phyloP scores from a whole-genome alignment of 2,329 filamentous ascomycete genomes.

The Fusarium vanettenii region DNA sequence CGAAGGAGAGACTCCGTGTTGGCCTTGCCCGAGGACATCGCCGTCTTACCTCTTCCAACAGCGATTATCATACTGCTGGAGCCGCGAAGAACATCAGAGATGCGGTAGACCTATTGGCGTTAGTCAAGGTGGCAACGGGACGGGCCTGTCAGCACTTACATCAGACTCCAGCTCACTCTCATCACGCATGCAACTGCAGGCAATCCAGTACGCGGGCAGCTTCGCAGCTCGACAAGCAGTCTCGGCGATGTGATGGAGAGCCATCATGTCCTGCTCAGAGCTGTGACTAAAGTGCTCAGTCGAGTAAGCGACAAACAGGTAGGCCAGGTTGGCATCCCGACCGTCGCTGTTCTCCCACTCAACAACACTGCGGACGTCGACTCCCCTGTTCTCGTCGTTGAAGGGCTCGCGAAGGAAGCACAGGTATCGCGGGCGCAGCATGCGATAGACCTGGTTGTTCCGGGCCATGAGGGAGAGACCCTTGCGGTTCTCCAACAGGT shows the following conservation, averaged over 20 bases:
- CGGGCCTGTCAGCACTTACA: slow-evolving; percentile 13
- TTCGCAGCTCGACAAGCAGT: slow-evolving; percentile 41
- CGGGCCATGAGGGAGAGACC: slow-evolving; percentile 34
- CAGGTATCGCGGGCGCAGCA: slow-evolving; percentile 39
- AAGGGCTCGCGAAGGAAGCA: slow-evolving; percentile 41
- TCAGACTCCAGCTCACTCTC: slow-evolving; percentile 39
- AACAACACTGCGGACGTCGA: slow-evolving; percentile 37
- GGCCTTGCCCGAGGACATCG: slow-evolving; percentile 18
- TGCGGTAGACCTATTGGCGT: slow-evolving; percentile 37
- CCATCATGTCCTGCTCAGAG: slow-evolving; percentile 38
- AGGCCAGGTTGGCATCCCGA: slow-evolving; percentile 30
- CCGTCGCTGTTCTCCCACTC: slow-evolving; percentile 40
- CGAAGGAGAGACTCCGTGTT: slow-evolving; percentile 39
- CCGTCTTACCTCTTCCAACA: slow-evolving; percentile 33
- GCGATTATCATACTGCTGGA: slow-evolving; percentile 41
- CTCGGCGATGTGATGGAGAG: slow-evolving; percentile 43
- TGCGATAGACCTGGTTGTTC: slow-evolving; percentile 39
- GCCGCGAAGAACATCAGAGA: slow-evolving; percentile 43
- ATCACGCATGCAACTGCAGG: slow-evolving; percentile 43
- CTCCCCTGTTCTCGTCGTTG: slow-evolving; percentile 37
- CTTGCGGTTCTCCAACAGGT: slow-evolving; percentile 41
- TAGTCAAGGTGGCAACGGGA: background rate
- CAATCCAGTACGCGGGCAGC: slow-evolving; percentile 42
- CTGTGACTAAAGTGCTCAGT: slow-evolving; percentile 40
- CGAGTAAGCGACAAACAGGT: slow-evolving; percentile 43